A percentile compares a stretch with the other conserved stretches of the same genome.
Evolutionary conservation across 495 filamentous ascomycete genomes (phyloP).

Genomic region (Aspergillus saccharolyticus): DNA sequence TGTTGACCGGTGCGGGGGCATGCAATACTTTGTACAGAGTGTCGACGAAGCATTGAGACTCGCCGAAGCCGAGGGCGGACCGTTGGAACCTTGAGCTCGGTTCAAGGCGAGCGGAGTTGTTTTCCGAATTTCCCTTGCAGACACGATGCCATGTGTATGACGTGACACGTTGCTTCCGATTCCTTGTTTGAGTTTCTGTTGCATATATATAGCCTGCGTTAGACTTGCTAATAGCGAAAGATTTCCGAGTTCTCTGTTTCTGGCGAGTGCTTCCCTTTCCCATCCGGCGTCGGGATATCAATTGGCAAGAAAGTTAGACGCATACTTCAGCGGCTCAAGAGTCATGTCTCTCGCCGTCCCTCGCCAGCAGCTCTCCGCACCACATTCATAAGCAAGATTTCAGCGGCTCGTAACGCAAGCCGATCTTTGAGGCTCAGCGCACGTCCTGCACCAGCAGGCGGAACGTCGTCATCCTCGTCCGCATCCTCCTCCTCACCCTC

Average conservation of each 20-base stretch:
- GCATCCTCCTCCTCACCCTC: slow-evolving; percentile 15
- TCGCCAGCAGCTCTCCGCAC: slow-evolving; percentile 25
- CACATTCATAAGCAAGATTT: slow-evolving; percentile 25
- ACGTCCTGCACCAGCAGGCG: slow-evolving; percentile 7
- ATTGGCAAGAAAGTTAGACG: no score
- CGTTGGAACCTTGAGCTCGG: slow-evolving; percentile 14
- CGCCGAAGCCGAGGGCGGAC: slow-evolving; percentile 59
- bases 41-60: slow-evolving; percentile 79
- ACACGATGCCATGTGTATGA: not conserved
- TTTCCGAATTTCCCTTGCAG: not conserved
- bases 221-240: slow-evolving; percentile 1
- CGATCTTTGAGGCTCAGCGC: not conserved
- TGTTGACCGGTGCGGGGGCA: slow-evolving; percentile 69
- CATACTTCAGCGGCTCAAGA: not conserved
- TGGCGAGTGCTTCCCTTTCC: no score
- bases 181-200: not conserved
- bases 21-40: slow-evolving; percentile 69
- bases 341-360: slow-evolving; percentile 16
- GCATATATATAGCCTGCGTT: not conserved
- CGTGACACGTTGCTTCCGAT: not conserved
- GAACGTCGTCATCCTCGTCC: slow-evolving; percentile 8
- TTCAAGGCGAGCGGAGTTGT: not conserved
- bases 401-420: slow-evolving; percentile 21
- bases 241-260: no score
- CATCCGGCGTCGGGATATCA: no score